phyloP scores from a whole-genome alignment of 129 eudicot genomes.

The Centaurea solstitialis region DNA sequence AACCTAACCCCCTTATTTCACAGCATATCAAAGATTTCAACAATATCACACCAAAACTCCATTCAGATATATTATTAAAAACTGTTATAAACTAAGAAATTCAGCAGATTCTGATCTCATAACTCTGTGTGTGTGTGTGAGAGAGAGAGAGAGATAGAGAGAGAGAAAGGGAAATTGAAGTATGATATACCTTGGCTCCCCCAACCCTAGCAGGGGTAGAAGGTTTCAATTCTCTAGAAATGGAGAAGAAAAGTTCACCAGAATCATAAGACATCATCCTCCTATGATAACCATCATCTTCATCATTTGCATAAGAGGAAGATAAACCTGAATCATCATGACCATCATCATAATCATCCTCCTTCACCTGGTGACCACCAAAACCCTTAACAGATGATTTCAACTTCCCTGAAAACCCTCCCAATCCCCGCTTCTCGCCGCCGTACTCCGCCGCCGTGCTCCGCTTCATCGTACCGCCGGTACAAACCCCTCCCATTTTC shows the following conservation, averaged over 20 bases:
- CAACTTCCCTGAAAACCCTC: constrained; percentile 73
- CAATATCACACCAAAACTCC: not conserved
- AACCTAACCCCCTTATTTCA: not conserved
- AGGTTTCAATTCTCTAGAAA: constrained; percentile 71
- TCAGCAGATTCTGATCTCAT: not conserved
- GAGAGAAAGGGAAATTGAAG: not conserved
- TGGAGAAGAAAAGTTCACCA: constrained; percentile 52
- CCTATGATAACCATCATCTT: constrained; percentile 26
- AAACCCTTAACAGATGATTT: constrained; percentile 59
- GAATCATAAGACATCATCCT: constrained; percentile 52
- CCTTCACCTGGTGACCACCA: constrained; percentile 40
- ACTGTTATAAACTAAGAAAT: not conserved
- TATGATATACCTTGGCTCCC: constrained; percentile 50
- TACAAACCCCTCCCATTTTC: constrained; percentile 84
- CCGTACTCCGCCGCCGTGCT: constrained; percentile 32
- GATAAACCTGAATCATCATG: constrained; percentile 28
- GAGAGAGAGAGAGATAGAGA: not conserved
- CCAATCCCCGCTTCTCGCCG: constrained; percentile 28
- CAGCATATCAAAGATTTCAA: not conserved
- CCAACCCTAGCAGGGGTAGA: constrained; percentile 64
- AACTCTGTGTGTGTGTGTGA: not conserved
- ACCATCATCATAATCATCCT: constrained; percentile 17
- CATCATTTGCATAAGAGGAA: constrained; percentile 32
- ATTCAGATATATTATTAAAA: constrained; percentile 3
- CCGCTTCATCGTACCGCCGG: constrained; percentile 60